These are phyloP conservation scores for Globisporangium radiosum DNA, from an alignment of 352 stramenopile genomes.

Conservation along the genomic window DNA sequence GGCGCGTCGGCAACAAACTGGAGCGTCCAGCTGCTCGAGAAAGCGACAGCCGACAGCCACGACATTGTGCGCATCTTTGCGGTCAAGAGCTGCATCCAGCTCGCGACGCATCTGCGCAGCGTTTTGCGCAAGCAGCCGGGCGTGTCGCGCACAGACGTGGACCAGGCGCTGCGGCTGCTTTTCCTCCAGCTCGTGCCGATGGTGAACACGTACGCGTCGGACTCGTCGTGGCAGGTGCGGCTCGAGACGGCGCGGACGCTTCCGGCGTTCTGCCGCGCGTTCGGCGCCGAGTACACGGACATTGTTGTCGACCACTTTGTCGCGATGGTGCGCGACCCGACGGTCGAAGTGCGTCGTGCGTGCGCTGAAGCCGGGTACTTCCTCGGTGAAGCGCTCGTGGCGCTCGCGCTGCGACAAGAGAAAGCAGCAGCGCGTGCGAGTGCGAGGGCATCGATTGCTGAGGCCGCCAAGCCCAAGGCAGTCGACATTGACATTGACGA, in stretches of 20 bases:
- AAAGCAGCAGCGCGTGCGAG: not conserved
- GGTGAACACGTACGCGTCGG: slow-evolving; percentile 84
- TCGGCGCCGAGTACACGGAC: slow-evolving; percentile 75
- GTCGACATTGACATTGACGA: slow-evolving; percentile 1
- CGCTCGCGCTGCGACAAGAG: slow-evolving; percentile 32
- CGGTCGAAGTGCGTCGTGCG: slow-evolving; percentile 77
- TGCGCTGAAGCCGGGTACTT: slow-evolving; percentile 63
- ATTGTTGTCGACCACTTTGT: slow-evolving; percentile 87
- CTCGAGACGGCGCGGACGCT: slow-evolving; percentile 71
- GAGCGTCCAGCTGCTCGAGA: slow-evolving; percentile 76
- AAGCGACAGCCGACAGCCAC: slow-evolving; percentile 74
- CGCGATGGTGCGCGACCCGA: slow-evolving; percentile 71
- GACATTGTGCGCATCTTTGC: slow-evolving; percentile 86
- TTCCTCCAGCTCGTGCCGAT: slow-evolving; percentile 81
- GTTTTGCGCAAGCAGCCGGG: slow-evolving; percentile 26
- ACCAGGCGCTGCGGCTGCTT: slow-evolving; percentile 54
- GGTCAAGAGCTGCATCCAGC: slow-evolving; percentile 74
- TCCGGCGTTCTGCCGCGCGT: slow-evolving; percentile 65
- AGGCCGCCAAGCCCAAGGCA: not conserved
- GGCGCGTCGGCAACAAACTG: slow-evolving; percentile 49
- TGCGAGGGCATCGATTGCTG: too few relatives aligned
- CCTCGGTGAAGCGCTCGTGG: slow-evolving; percentile 52
- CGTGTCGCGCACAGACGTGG: slow-evolving; percentile 26
- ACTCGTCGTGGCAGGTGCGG: slow-evolving; percentile 85
- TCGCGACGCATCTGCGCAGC: slow-evolving; percentile 53